phyloP scores from a whole-genome alignment of 345 rosid species.

The Citrus reticulata region DNA sequence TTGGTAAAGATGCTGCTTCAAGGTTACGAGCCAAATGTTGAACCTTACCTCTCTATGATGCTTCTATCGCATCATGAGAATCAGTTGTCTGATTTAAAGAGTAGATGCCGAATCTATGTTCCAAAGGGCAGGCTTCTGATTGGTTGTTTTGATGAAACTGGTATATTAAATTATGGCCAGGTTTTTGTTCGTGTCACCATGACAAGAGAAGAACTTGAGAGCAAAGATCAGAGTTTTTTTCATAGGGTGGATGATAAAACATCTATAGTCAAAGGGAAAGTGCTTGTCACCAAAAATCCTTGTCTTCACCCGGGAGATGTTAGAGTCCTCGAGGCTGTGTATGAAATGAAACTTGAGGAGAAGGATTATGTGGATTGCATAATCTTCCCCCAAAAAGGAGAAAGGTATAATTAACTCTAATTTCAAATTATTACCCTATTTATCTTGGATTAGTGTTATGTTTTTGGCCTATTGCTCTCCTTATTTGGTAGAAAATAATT shows the following conservation, averaged over 20 bases:
- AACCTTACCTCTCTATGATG: slow-evolving; percentile 90
- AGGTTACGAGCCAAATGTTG: slow-evolving; percentile 66
- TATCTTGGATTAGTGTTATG: background rate
- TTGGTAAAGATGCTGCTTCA: slow-evolving; percentile 69
- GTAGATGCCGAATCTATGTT: slow-evolving; percentile 71
- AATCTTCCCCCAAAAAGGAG: slow-evolving; percentile 81
- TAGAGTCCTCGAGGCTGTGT: slow-evolving; percentile 84
- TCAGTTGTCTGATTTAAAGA: slow-evolving; percentile 61
- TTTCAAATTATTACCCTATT: background rate
- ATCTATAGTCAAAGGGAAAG: slow-evolving; percentile 59
- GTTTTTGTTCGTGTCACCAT: slow-evolving; percentile 67
- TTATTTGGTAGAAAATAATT: background rate
- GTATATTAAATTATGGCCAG: slow-evolving; percentile 75
- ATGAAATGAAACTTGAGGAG: slow-evolving; percentile 53
- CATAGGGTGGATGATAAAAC: slow-evolving; percentile 60
- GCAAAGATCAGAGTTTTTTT: slow-evolving; percentile 50
- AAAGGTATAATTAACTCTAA: slow-evolving; percentile 46
- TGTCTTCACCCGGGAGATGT: slow-evolving; percentile 97
- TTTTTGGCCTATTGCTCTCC: background rate
- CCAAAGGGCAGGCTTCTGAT: slow-evolving; percentile 79
- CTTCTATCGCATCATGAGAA: slow-evolving; percentile 69
- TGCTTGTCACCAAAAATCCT: slow-evolving; percentile 89
- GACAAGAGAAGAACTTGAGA: slow-evolving; percentile 60
- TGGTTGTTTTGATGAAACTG: slow-evolving; percentile 88
- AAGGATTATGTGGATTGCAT: slow-evolving; percentile 71